phyloP scores from a whole-genome alignment of 495 filamentous ascomycete genomes.

The Patellaria atrata region DNA sequence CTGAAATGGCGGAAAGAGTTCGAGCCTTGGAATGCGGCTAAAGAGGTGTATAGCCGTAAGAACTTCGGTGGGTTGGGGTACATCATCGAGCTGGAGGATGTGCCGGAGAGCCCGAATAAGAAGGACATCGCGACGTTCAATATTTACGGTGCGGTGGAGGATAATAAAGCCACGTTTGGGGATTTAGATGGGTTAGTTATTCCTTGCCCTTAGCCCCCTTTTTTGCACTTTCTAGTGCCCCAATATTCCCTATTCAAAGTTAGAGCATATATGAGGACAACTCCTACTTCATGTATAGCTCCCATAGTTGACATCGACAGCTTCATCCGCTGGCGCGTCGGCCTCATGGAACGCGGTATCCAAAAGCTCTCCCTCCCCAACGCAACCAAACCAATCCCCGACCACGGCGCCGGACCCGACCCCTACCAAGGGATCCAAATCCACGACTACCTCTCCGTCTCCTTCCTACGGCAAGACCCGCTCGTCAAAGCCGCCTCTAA shows the following conservation, averaged over 20 bases:
- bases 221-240: slow-evolving; percentile 5
- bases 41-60: slow-evolving; percentile 32
- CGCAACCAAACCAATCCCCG: slow-evolving; percentile 57
- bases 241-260: background rate
- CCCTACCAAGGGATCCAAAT: slow-evolving; percentile 81
- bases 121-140: slow-evolving; percentile 58
- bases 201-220: slow-evolving; percentile 3
- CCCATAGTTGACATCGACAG: too few relatives aligned
- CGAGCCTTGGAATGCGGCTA: slow-evolving; percentile 32
- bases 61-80: slow-evolving; percentile 48
- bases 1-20: slow-evolving; percentile 64
- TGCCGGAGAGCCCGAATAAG: slow-evolving; percentile 28
- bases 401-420: slow-evolving; percentile 46
- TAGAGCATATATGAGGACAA: slow-evolving; percentile 6
- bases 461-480: slow-evolving; percentile 61
- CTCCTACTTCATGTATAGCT: background rate
- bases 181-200: slow-evolving; percentile 55
- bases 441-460: slow-evolving; percentile 76
- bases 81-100: slow-evolving; percentile 32
- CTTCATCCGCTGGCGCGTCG: slow-evolving; percentile 74
- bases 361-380: slow-evolving; percentile 49
- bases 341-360: slow-evolving; percentile 72
- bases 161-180: slow-evolving; percentile 60
- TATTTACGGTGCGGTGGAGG: slow-evolving; percentile 62
- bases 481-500: slow-evolving; percentile 53